Evolutionary conservation across 176 grass and related monocot genomes (phyloP).

Genomic region (Aegilops bicornis): DNA sequence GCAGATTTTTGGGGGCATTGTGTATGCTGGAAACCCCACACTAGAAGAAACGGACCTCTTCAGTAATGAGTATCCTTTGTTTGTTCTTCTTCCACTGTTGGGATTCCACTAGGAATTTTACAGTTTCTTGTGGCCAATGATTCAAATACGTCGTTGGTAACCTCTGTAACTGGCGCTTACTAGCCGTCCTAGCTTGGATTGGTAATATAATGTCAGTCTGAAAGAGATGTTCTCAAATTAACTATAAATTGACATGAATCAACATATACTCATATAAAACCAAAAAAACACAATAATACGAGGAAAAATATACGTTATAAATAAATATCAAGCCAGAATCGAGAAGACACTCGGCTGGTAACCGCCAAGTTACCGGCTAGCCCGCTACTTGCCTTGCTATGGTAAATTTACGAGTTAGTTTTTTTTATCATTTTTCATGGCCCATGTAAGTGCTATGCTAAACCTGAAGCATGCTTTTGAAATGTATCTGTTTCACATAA

Average conservation of each 20-base stretch:
- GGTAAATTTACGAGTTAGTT: background rate
- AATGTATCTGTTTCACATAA: conserved; percentile 22
- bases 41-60: conserved; percentile 78
- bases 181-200: background rate
- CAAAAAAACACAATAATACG: background rate
- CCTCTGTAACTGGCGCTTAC: background rate
- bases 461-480: background rate
- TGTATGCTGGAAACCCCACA: conserved; percentile 73
- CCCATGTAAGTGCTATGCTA: conserved; percentile 12
- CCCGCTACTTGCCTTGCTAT: background rate
- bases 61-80: conserved; percentile 80
- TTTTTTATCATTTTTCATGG: background rate
- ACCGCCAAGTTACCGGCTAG: background rate
- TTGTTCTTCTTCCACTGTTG: background rate
- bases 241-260: background rate
- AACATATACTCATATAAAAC: background rate
- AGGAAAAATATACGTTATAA: background rate
- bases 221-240: background rate
- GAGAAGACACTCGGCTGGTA: background rate
- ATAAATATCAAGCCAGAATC: background rate
- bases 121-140: background rate
- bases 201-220: background rate
- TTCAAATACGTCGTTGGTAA: background rate
- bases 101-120: background rate
- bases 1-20: conserved; percentile 92